A percentile compares a stretch with the other conserved stretches of the same genome.
These are phyloP conservation scores for Naematelia encephala DNA, from an alignment of 768 basidiomycete species.

Conservation along the genomic window DNA sequence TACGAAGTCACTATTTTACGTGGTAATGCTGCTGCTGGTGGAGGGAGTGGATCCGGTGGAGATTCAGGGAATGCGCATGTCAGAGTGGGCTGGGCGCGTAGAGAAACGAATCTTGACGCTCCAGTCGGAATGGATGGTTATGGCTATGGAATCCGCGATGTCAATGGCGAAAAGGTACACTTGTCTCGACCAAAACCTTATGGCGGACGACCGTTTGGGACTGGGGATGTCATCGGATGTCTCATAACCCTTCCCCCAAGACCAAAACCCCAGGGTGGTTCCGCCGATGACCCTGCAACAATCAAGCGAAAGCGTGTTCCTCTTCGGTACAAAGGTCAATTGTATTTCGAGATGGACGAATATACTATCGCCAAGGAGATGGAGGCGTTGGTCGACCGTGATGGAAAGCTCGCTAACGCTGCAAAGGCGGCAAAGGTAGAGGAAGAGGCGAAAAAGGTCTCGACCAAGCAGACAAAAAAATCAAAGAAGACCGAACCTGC, in stretches of 20 bases:
- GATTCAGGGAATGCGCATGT: constrained; percentile 62
- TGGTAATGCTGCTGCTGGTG: constrained; percentile 55
- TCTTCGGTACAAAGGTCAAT: constrained; percentile 93
- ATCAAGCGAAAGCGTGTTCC: constrained; percentile 84
- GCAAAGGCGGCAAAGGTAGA: constrained; percentile 24
- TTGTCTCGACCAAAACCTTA: constrained; percentile 77
- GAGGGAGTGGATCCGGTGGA: constrained; percentile 52
- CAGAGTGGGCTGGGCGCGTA: constrained; percentile 82
- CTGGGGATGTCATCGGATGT: constrained; percentile 89
- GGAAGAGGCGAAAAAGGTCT: constrained; percentile 12
- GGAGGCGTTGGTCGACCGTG: constrained; percentile 74
- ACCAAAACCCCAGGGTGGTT: constrained; percentile 53
- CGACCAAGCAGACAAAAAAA: constrained; percentile 26
- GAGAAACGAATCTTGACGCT: constrained; percentile 89
- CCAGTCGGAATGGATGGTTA: constrained; percentile 93
- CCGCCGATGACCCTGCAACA: neutral
- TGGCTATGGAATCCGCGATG: constrained; percentile 87
- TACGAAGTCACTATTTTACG: constrained; percentile 78
- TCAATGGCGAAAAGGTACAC: constrained; percentile 83
- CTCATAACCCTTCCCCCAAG: constrained; percentile 74
- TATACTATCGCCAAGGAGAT: constrained; percentile 89
- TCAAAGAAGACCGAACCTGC: constrained; percentile 1
- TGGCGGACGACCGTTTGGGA: constrained; percentile 63
- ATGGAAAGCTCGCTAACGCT: constrained; percentile 44
- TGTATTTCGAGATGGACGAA: constrained; percentile 91